These are phyloP conservation scores for Termitomyces sp. DNA, from an alignment of 768 basidiomycete species.

Conservation along the genomic window DNA sequence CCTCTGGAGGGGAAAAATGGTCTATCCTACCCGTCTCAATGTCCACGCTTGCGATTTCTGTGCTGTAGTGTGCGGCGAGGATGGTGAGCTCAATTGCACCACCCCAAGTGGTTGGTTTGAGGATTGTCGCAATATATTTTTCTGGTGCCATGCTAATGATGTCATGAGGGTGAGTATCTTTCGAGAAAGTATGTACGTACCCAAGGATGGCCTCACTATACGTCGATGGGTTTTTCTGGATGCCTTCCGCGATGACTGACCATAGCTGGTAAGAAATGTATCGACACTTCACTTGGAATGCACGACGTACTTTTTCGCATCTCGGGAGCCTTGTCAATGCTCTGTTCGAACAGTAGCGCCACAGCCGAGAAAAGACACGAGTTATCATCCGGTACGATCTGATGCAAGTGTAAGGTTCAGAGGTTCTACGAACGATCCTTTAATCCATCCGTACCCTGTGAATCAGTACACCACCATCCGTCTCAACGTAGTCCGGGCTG, in stretches of 20 bases:
- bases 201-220: conserved; percentile 89
- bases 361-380: conserved; percentile 90
- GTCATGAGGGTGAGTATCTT: background rate
- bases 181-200: conserved; percentile 32
- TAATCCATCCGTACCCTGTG: conserved; percentile 53
- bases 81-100: conserved; percentile 93
- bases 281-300: background rate
- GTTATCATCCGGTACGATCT: conserved; percentile 92
- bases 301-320: conserved; percentile 69
- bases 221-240: conserved; percentile 62
- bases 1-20: conserved; percentile 60
- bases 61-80: conserved; percentile 74
- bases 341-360: conserved; percentile 83
- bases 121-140: conserved; percentile 80
- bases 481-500: conserved; percentile 57
- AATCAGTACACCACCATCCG: conserved; percentile 64
- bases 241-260: conserved; percentile 81
- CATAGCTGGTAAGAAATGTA: background rate
- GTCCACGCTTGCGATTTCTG: conserved; percentile 88
- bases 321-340: conserved; percentile 61
- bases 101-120: conserved; percentile 83
- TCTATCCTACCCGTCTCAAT: conserved; percentile 92
- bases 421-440: background rate
- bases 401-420: background rate
- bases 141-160: conserved; percentile 44